Evolutionary conservation across 148 eudicot genomes (phyloP), one percentile per base, ranked within the genome.

Genomic region (Persicaria tinctoria): DNA sequence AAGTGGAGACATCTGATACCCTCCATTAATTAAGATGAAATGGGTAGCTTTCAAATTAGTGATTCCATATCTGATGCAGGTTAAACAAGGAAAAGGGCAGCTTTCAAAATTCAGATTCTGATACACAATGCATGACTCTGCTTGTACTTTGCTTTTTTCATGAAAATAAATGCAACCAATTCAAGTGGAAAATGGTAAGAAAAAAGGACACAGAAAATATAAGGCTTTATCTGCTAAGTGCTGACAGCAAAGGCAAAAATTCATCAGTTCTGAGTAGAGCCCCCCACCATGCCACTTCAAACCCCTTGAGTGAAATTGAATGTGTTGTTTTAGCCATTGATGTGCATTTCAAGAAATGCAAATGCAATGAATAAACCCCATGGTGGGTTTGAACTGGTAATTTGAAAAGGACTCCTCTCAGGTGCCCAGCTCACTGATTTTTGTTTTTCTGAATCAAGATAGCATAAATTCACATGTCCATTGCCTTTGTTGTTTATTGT

Each of bases 111-210:
- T 60, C 41, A 38, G 70, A 66, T 38, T 41, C 70, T 64, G 70
- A 64, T 64, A 38, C 45, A 23, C 45, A 64, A 64, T 64, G 70
- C 70, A 20, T 46, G 47, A 8, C 47, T 66, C 69, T 63, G 69
- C 6, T 17, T 32, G 70, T 38, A 66, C 70, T 66, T 20, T 66
- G 70, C 47, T 41, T 66, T 66, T 38, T 41, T 44, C 70, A 66
- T 66, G 70, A 66, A 66, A 66, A 14, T 66, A n/a, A 66, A 66
- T 66, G 70, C 20, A 66, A 66, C 10, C 63, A 57, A 32, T 57
- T 8, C 63, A 57, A 57, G 63, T 57, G 27, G 63, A 27, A 17
- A 57, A 57, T 57, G 68, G 41, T 32, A 32, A 32, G 41, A 20
- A 27, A 60, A 60, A 60, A 60, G 44, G 44, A 60, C 41, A 27